Evolutionary conservation across 176 grass and related monocot genomes (phyloP).

Genomic region (Cenchrus americanus): DNA sequence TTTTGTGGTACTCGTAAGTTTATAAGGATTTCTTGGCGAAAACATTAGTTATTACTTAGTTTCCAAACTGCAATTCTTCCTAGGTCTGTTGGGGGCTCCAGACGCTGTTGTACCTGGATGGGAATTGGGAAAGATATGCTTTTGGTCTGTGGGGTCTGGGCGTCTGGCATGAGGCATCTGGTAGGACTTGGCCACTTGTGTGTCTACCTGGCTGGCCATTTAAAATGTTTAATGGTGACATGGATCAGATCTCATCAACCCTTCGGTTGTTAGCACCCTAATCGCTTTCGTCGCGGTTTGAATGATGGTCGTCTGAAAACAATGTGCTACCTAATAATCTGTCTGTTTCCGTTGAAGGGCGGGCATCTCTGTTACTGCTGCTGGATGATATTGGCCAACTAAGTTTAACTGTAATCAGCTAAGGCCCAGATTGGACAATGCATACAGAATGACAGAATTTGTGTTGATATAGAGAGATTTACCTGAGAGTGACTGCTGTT

Average conservation of each 20-base stretch:
- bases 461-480: background rate
- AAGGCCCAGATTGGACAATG: constrained; percentile 20
- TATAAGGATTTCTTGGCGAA: background rate
- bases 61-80: background rate
- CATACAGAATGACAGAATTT: background rate
- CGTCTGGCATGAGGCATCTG: background rate
- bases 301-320: constrained; percentile 41
- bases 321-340: constrained; percentile 52
- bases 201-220: constrained; percentile 37
- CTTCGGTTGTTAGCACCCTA: constrained; percentile 43
- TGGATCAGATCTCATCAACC: constrained; percentile 28
- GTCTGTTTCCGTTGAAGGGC: constrained; percentile 31
- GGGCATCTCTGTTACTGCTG: constrained; percentile 29
- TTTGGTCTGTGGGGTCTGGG: constrained; percentile 30
- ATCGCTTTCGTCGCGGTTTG: constrained; percentile 8
- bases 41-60: background rate
- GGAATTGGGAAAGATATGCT: constrained; percentile 38
- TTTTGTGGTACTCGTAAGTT: background rate
- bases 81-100: background rate
- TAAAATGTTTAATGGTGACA: constrained; percentile 31
- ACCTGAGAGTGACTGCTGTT: constrained; percentile 68
- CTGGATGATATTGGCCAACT: constrained; percentile 29
- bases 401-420: constrained; percentile 13
- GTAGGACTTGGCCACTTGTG: background rate
- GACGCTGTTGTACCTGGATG: constrained; percentile 23